These are phyloP conservation scores for Perilla frutescens DNA, from an alignment of 257 asterid species.

Conservation along the genomic window DNA sequence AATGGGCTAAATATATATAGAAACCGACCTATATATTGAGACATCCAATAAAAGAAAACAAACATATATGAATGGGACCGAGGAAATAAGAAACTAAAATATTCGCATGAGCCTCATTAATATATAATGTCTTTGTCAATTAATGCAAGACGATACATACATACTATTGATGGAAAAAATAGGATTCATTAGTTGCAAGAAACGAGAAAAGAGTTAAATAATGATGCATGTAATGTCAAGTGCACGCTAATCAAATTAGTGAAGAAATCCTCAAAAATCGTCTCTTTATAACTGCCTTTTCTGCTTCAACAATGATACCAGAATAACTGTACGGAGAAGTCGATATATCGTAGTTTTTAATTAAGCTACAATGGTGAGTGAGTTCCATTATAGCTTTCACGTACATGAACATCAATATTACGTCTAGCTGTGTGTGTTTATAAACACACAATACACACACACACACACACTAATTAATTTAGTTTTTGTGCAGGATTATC, in stretches of 20 bases:
- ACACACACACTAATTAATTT: background rate
- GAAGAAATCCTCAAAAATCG: constrained; percentile 4
- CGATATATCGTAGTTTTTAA: background rate
- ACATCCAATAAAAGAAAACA: too few relatives aligned
- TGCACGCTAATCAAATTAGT: background rate
- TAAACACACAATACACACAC: too few relatives aligned
- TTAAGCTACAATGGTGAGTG: constrained; percentile 38
- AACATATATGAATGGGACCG: too few relatives aligned
- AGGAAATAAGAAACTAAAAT: too few relatives aligned
- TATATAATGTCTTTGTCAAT: too few relatives aligned
- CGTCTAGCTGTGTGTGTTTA: background rate
- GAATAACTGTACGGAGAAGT: constrained; percentile 5
- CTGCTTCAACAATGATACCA: background rate
- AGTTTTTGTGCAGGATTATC: constrained; percentile 34
- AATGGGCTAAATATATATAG: too few relatives aligned
- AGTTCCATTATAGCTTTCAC: too few relatives aligned
- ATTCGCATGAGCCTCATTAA: too few relatives aligned
- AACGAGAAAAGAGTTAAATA: constrained; percentile 26
- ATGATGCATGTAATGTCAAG: constrained; percentile 20
- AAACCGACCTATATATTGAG: too few relatives aligned
- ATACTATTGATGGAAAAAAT: too few relatives aligned
- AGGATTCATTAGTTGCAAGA: background rate
- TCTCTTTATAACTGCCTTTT: constrained; percentile 23
- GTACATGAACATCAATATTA: too few relatives aligned
- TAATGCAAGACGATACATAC: too few relatives aligned